Percentiles rank a stretch among this genome's conserved stretches.
phyloP scores from a whole-genome alignment of 2,329 filamentous ascomycete genomes.

The Talaromyces pinophilus region DNA sequence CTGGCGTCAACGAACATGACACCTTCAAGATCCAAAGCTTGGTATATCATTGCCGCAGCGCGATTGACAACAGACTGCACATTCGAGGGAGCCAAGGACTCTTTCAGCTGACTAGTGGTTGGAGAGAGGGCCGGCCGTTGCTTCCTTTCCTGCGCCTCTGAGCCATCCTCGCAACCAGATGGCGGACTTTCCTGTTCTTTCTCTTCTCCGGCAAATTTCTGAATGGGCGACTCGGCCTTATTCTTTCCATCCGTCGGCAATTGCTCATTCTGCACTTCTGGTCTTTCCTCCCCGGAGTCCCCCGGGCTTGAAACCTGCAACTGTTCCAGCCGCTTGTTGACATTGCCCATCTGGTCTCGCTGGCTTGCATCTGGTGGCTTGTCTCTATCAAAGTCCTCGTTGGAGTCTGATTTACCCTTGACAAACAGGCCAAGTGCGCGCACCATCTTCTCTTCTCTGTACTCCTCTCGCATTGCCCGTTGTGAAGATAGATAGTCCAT shows the following conservation, averaged over 20 bases:
- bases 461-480: slow-evolving; percentile 53
- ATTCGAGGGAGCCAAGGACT: background rate
- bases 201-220: background rate
- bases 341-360: background rate
- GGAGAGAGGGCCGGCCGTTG: background rate
- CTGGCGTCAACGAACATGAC: slow-evolving; percentile 36
- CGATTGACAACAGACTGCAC: slow-evolving; percentile 43
- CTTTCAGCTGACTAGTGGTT: background rate
- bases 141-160: background rate
- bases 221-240: background rate
- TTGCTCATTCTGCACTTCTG: background rate
- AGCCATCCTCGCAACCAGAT: background rate
- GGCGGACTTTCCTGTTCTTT: background rate
- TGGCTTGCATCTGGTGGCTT: background rate
- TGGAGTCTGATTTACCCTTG: slow-evolving; percentile 44
- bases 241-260: background rate
- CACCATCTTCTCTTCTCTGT: slow-evolving; percentile 59
- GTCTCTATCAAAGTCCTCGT: slow-evolving; percentile 14
- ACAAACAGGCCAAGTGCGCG: slow-evolving; percentile 56
- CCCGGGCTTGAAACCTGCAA: background rate
- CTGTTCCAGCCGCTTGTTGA: background rate
- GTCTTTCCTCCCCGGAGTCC: background rate
- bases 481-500: slow-evolving; percentile 61
- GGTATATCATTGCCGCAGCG: slow-evolving; percentile 48
- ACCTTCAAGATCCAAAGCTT: slow-evolving; percentile 47